Evolutionary conservation across 176 grass and related monocot genomes (phyloP).

Genomic region (Poa annua): DNA sequence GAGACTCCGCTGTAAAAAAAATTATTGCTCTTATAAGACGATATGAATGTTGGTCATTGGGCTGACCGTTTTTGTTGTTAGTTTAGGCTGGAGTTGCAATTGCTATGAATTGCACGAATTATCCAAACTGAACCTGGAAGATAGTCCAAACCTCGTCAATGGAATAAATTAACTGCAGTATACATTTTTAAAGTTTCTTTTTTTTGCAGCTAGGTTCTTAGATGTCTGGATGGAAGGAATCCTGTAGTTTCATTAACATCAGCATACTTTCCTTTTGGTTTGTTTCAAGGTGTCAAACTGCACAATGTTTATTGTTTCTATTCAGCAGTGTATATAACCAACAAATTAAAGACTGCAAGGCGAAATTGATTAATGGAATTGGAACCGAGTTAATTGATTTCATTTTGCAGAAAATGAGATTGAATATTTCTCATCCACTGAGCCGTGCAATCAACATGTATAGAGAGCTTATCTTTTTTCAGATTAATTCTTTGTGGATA

Average conservation of each 20-base stretch:
- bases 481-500: background rate
- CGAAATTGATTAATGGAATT: background rate
- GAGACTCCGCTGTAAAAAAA: background rate
- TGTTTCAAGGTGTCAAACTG: background rate
- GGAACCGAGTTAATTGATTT: background rate
- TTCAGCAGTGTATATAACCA: background rate
- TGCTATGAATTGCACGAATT: background rate
- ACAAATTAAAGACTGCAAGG: background rate
- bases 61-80: background rate
- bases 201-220: background rate
- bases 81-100: conserved; percentile 6
- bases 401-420: background rate
- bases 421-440: background rate
- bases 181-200: background rate
- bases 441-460: background rate
- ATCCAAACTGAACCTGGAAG: conserved; percentile 16
- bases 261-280: background rate
- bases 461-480: background rate
- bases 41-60: background rate
- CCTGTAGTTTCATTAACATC: background rate
- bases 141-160: background rate
- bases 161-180: background rate
- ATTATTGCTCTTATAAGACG: background rate
- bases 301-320: background rate
- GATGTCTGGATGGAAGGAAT: background rate